These are phyloP conservation scores for Sclerotinia glacialis DNA, from an alignment of 2,329 filamentous ascomycete genomes.

Conservation along the genomic window DNA sequence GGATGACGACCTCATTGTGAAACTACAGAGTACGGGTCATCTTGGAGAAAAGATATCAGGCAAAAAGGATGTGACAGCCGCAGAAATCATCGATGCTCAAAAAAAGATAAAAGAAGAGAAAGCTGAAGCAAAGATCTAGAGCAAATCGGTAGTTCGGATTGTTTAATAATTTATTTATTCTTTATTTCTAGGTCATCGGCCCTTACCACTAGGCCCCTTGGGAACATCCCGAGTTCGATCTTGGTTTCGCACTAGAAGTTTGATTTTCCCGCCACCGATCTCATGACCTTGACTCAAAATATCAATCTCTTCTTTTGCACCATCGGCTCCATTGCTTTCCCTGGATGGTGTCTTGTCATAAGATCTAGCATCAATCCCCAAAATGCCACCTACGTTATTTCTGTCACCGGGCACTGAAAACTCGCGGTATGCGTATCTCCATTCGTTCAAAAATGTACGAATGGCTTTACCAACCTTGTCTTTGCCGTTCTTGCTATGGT, in stretches of 20 bases:
- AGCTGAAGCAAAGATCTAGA: slow-evolving; percentile 23
- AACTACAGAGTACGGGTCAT: slow-evolving; percentile 54
- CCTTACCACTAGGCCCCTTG: slow-evolving; percentile 35
- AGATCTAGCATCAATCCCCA: slow-evolving; percentile 65
- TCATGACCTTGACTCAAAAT: slow-evolving; percentile 64
- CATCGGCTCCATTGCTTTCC: slow-evolving; percentile 41
- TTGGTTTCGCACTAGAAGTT: slow-evolving; percentile 57
- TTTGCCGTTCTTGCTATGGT: slow-evolving; percentile 98
- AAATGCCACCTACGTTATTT: slow-evolving; percentile 73
- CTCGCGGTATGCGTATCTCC: slow-evolving; percentile 92
- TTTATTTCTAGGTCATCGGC: slow-evolving; percentile 32
- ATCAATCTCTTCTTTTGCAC: slow-evolving; percentile 47
- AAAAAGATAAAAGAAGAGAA: slow-evolving; percentile 10
- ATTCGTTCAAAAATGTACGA: slow-evolving; percentile 86
- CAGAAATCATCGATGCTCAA: slow-evolving; percentile 45
- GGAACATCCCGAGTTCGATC: slow-evolving; percentile 28
- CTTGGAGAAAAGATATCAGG: slow-evolving; percentile 50
- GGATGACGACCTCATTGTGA: slow-evolving; percentile 63
- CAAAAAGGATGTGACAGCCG: slow-evolving; percentile 50
- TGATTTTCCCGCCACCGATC: slow-evolving; percentile 61
- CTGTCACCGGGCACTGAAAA: slow-evolving; percentile 95
- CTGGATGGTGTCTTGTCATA: slow-evolving; percentile 60
- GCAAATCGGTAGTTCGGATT: background rate
- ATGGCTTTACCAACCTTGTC: slow-evolving; percentile 97
- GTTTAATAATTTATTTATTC: slow-evolving; percentile 36